These are phyloP conservation scores for Prunus fruticosa DNA, from an alignment of 306 rosid species.

Conservation along the genomic window DNA sequence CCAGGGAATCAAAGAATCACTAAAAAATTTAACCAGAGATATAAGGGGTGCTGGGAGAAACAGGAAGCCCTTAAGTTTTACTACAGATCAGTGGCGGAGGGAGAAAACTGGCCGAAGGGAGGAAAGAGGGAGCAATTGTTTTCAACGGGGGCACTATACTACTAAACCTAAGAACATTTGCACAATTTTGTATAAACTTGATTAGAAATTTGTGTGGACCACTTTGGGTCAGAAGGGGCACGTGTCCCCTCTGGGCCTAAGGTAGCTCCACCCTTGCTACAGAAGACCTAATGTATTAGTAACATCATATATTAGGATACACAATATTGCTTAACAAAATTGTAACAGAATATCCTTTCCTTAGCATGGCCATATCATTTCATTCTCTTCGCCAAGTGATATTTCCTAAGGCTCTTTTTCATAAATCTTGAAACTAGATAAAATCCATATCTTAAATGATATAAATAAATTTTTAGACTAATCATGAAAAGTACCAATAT, in stretches of 20 bases:
- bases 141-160: too few species aligned
- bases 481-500: neutral
- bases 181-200: too few species aligned
- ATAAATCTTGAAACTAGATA: neutral
- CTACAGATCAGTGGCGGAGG: neutral
- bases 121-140: too few species aligned
- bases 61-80: neutral
- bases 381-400: neutral
- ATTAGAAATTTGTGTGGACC: too few species aligned
- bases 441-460: neutral
- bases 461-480: neutral
- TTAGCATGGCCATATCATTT: neutral
- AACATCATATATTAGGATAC: neutral
- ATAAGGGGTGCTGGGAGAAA: neutral
- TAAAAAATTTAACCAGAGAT: neutral
- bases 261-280: too few species aligned
- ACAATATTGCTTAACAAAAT: neutral
- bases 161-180: too few species aligned
- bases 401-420: neutral
- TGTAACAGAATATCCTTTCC: neutral
- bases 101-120: too few species aligned
- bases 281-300: too few species aligned
- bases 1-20: neutral
- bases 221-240: too few species aligned
- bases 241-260: too few species aligned